Base-by-base conservation (phyloP, 2,329 filamentous ascomycete species). In the Periglandula ipomoeae region DNA sequence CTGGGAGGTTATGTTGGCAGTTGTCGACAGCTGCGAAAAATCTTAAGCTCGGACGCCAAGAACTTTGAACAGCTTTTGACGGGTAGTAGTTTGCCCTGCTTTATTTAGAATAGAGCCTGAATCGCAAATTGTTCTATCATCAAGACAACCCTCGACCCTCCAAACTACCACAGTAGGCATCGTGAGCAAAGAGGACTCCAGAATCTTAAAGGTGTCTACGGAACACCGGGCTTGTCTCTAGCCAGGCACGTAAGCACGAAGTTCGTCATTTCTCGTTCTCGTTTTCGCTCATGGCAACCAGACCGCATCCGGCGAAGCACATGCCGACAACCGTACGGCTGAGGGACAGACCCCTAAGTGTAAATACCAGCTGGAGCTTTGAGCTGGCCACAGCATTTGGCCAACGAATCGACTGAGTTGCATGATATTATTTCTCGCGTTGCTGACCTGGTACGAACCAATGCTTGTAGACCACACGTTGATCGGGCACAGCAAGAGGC, bases 381-480 rank as follows among this genome's bases (percentile, higher is more conserved):
- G 30, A 32, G 30, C 30, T 32, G 6, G 30, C 30, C 7, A 10
- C 11, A 15, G 15, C 6, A 15, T 17, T 10, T 11, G 10, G 9
- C 8, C 19, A 13, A 19, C 35, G 35, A 11, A 19, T 22, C 13
- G 17, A 10, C n/a, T 10, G 10, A 38, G 30, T 45, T 40, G 13
- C 37, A 40, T 26, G 17, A 35, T 35, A 32, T 46, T 13, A 26
- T 19, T 24, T 46, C 24, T 39, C 9, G 23, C 3, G 19, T 30
- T 32, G 37, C 37, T 23, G 17, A 30, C 13, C n/a, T 9, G 23
- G 19, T 15, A 6, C 24, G 2, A 24, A 17, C 44, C 44, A 46
- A 46, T 38, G 44, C 44, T 26, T 23, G 23, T 15, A 17, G 44
- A 5, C 44, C 44, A 46, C 35, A 35, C 44, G 27, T 32, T 24